Evolutionary conservation across 257 asterid species (phyloP).

Genomic region (Nicotiana sylvestris): DNA sequence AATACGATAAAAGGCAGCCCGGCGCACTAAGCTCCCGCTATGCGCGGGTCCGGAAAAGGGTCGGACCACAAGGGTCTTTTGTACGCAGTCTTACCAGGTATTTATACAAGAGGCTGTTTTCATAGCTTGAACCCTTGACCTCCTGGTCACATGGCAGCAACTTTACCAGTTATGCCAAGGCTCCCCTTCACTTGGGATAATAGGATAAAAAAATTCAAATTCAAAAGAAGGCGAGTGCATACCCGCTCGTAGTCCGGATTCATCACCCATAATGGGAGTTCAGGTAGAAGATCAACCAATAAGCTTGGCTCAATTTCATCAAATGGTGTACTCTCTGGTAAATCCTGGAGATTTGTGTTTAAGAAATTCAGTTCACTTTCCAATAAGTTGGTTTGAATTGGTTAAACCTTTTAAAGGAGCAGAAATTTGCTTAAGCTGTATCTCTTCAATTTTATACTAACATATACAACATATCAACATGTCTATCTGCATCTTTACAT

Average conservation of each 20-base stretch:
- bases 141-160: no score
- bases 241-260: conserved; percentile 81
- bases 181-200: not conserved
- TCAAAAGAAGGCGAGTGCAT: not conserved
- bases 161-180: no score
- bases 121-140: no score
- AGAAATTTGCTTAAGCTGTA: not conserved
- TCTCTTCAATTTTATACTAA: not conserved
- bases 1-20: not conserved
- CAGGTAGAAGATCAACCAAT: conserved; percentile 46
- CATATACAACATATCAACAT: not conserved
- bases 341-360: conserved; percentile 36
- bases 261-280: conserved; percentile 82
- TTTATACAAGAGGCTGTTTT: no score
- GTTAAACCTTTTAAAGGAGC: not conserved
- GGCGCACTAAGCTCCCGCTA: no score
- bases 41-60: no score
- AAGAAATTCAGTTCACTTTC: not conserved
- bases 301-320: conserved; percentile 33
- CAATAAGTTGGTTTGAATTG: not conserved
- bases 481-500: not conserved
- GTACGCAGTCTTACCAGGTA: no score
- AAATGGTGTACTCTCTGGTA: conserved; percentile 18
- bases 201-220: not conserved
- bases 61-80: no score